phyloP scores from a whole-genome alignment of 2,329 filamentous ascomycete species.

The Phialemonium atrogriseum region DNA sequence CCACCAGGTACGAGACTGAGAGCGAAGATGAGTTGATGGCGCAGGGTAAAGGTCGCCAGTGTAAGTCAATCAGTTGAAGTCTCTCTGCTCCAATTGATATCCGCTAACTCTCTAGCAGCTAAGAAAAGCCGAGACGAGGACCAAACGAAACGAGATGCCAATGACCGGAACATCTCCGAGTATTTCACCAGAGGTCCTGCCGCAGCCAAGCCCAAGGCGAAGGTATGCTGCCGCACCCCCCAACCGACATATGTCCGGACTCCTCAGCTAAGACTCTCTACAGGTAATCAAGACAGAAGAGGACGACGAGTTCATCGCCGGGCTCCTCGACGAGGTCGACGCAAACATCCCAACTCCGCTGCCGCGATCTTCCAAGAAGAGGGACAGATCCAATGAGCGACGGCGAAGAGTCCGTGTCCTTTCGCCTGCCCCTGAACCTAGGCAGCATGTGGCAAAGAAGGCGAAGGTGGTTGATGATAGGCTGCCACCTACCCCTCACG shows the following conservation, averaged over 20 bases:
- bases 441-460: conserved; percentile 46
- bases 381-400: conserved; percentile 65
- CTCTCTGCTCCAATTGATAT: not conserved
- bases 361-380: conserved; percentile 49
- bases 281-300: conserved; percentile 73
- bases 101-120: conserved; percentile 36
- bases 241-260: not conserved
- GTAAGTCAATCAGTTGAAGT: too few relatives aligned
- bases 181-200: conserved; percentile 78
- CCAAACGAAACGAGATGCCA: conserved; percentile 73
- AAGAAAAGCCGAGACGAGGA: conserved; percentile 88
- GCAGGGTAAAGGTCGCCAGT: conserved; percentile 42
- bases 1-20: conserved; percentile 61
- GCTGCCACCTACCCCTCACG: conserved; percentile 37
- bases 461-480: conserved; percentile 43
- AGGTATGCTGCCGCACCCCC: conserved; percentile 51
- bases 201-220: conserved; percentile 64
- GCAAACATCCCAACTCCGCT: conserved; percentile 53
- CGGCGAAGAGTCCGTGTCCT: conserved; percentile 66
- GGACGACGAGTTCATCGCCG: conserved; percentile 79
- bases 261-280: conserved; percentile 7
- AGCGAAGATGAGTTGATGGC: conserved; percentile 57
- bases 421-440: conserved; percentile 59
- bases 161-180: conserved; percentile 85
- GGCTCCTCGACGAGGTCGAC: conserved; percentile 82